Conservation (phyloP, 2,329 filamentous ascomycete genomes). For the Fusarium ramigenum region DNA sequence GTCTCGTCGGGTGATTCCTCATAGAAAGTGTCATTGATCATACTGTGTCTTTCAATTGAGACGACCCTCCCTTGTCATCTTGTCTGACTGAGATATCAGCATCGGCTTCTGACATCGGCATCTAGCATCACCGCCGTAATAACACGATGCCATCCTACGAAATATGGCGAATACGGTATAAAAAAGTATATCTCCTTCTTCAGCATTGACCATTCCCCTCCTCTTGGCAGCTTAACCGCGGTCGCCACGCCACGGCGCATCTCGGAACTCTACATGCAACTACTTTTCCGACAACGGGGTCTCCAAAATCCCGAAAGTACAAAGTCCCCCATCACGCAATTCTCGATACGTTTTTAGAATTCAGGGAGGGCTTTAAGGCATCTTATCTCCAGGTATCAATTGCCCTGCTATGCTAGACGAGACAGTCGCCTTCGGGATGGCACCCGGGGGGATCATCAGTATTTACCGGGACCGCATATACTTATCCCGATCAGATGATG, state of each 20-base stretch:
- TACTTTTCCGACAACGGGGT: constrained; percentile 1
- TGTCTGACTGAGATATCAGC: background rate
- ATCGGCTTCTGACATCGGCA: background rate
- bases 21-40: background rate
- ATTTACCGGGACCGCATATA: constrained; percentile 5
- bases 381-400: background rate
- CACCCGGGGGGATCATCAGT: constrained; percentile 6
- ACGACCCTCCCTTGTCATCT: background rate
- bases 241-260: background rate
- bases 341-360: background rate
- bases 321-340: background rate
- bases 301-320: background rate
- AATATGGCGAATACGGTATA: background rate
- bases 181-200: background rate
- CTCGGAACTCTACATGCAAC: background rate
- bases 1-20: background rate
- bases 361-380: background rate
- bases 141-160: background rate
- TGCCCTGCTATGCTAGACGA: background rate
- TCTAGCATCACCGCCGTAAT: background rate
- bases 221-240: background rate
- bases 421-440: constrained; percentile 12
- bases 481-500: constrained; percentile 35
- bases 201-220: background rate
- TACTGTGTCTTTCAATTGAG: background rate